These are phyloP conservation scores for Polyplosphaeria fusca DNA, from an alignment of 495 filamentous ascomycete genomes.

Conservation along the genomic window DNA sequence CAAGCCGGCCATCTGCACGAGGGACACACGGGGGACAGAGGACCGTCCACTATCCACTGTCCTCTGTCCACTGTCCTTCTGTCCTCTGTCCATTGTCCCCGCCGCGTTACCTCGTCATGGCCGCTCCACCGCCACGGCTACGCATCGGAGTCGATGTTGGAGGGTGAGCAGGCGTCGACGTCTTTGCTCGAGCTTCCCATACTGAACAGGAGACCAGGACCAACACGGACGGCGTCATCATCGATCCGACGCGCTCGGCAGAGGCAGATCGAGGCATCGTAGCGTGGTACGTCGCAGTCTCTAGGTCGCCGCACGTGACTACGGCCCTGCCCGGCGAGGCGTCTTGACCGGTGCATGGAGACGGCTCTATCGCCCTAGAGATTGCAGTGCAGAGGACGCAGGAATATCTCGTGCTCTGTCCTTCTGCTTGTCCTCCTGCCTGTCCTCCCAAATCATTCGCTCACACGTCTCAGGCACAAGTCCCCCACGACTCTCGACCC, in stretches of 20 bases:
- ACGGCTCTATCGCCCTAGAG: too few species aligned
- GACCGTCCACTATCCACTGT: too few species aligned
- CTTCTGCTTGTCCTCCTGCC: too few species aligned
- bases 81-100: too few species aligned
- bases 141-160: conserved; percentile 39
- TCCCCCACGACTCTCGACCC: conserved; percentile 55
- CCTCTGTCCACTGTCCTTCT: too few species aligned
- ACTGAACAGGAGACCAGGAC: conserved; percentile 43
- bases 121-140: conserved; percentile 3
- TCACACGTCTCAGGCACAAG: conserved; percentile 22
- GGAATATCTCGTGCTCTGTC: too few species aligned
- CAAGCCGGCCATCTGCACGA: too few species aligned
- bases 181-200: neutral
- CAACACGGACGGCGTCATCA: conserved; percentile 60
- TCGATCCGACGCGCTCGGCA: conserved; percentile 43
- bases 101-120: neutral
- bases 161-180: conserved; percentile 11
- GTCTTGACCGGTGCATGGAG: too few species aligned
- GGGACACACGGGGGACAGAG: too few species aligned
- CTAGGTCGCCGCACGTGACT: neutral
- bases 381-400: too few species aligned
- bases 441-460: neutral
- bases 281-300: conserved; percentile 19
- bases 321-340: too few species aligned
- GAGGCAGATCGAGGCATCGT: conserved; percentile 23